Conservation (phyloP, 345 rosid genomes). For the Rhizophora mangle region DNA sequence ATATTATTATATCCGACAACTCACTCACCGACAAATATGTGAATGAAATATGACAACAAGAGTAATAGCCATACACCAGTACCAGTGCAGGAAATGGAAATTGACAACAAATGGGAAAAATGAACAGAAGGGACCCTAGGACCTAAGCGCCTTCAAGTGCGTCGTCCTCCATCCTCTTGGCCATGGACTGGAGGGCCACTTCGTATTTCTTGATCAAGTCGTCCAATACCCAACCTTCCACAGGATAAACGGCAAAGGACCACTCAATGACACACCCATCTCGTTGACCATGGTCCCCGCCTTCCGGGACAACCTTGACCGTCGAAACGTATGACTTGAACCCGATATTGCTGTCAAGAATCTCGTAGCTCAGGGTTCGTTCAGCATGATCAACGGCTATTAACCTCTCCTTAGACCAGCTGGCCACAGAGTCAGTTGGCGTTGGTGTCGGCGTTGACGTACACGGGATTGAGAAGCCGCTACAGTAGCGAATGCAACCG, state of each 20-base stretch:
- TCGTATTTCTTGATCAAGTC: slow-evolving; percentile 42
- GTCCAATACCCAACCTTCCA: slow-evolving; percentile 42
- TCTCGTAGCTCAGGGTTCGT: slow-evolving; percentile 43
- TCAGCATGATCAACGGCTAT: slow-evolving; percentile 36
- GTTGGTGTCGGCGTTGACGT: neutral
- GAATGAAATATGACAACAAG: no score
- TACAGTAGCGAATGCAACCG: slow-evolving; percentile 53
- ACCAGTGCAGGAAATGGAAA: no score
- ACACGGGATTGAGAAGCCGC: slow-evolving; percentile 41
- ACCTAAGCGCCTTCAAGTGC: neutral
- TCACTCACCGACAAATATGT: no score
- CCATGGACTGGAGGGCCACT: slow-evolving; percentile 30
- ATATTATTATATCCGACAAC: no score
- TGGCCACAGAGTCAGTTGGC: neutral
- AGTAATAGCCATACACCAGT: no score
- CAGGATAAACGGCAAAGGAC: slow-evolving; percentile 53
- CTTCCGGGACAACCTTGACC: slow-evolving; percentile 33
- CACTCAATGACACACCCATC: slow-evolving; percentile 60
- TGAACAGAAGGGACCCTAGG: neutral
- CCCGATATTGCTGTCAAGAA: slow-evolving; percentile 55
- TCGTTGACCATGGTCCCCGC: slow-evolving; percentile 8
- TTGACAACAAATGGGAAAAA: neutral
- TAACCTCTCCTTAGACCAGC: slow-evolving; percentile 57
- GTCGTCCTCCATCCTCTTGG: slow-evolving; percentile 35
- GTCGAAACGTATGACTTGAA: slow-evolving; percentile 51